These are phyloP conservation scores for Gaeumannomyces tritici DNA, from an alignment of 2,329 filamentous ascomycete genomes.

Conservation along the genomic window DNA sequence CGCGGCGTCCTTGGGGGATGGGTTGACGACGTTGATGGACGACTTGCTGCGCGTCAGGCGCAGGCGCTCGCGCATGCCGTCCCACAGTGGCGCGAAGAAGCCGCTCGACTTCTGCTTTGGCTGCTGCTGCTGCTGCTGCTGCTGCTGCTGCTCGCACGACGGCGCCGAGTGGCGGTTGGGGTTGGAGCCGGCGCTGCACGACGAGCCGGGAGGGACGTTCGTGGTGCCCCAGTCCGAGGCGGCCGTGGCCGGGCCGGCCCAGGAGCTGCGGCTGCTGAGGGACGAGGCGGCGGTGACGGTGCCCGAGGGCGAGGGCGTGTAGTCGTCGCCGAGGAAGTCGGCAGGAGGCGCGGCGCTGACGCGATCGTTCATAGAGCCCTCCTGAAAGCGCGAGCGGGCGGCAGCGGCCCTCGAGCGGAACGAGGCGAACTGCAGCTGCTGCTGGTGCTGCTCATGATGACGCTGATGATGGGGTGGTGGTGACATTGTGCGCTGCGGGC, in stretches of 20 bases:
- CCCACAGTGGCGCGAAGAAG: conserved; percentile 22
- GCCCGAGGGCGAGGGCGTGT: conserved; percentile 10
- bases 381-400: conserved; percentile 49
- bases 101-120: conserved; percentile 8
- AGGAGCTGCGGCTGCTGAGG: neutral
- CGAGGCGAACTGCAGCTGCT: conserved; percentile 13
- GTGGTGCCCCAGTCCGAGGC: neutral
- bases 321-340: conserved; percentile 42
- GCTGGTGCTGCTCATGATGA: conserved; percentile 16
- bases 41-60: conserved; percentile 14
- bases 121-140: too few species aligned
- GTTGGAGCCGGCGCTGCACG: conserved; percentile 6
- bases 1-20: neutral
- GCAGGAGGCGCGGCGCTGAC: conserved; percentile 61
- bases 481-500: neutral
- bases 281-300: neutral
- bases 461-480: conserved; percentile 13
- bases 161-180: conserved; percentile 6
- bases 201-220: neutral
- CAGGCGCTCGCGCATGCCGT: conserved; percentile 20
- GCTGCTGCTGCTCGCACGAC: neutral
- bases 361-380: conserved; percentile 82
- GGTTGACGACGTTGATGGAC: conserved; percentile 10
- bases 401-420: conserved; percentile 1
- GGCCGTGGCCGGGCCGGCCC: neutral